phyloP scores from a whole-genome alignment of 2,329 filamentous ascomycete species.

The Apiospora koreana region DNA sequence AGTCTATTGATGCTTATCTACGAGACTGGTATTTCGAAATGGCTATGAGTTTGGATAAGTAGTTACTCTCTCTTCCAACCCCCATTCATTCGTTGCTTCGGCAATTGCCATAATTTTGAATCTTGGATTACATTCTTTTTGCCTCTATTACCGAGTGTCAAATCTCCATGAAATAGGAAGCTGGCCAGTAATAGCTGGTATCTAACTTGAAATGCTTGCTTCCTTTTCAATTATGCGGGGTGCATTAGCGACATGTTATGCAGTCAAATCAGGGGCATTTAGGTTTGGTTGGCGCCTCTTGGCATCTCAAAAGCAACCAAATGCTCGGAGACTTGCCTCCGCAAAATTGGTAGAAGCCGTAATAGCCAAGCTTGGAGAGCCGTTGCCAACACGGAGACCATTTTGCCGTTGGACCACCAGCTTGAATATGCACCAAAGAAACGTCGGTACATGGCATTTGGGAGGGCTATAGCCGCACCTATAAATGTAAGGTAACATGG shows the following conservation, averaged over 20 bases:
- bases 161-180: too few species aligned
- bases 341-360: neutral
- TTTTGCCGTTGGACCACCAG: neutral
- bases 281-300: neutral
- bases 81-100: too few species aligned
- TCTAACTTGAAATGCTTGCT: neutral
- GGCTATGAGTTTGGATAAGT: too few species aligned
- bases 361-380: neutral
- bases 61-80: too few species aligned
- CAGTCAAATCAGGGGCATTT: neutral
- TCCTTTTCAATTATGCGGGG: neutral
- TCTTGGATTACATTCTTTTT: too few species aligned
- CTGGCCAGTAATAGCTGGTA: too few species aligned
- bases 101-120: too few species aligned
- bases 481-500: neutral
- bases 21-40: too few species aligned
- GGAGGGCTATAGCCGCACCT: neutral
- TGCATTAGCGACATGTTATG: neutral
- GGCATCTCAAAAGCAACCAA: neutral
- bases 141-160: too few species aligned
- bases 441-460: neutral
- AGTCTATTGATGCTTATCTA: too few species aligned
- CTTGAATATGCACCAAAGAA: neutral
- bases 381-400: neutral
- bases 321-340: neutral